Evolutionary conservation across 164 flowering plant genomes (phyloP), one percentile per base, ranked within the genome.

Genomic region (Stephania japonica): DNA sequence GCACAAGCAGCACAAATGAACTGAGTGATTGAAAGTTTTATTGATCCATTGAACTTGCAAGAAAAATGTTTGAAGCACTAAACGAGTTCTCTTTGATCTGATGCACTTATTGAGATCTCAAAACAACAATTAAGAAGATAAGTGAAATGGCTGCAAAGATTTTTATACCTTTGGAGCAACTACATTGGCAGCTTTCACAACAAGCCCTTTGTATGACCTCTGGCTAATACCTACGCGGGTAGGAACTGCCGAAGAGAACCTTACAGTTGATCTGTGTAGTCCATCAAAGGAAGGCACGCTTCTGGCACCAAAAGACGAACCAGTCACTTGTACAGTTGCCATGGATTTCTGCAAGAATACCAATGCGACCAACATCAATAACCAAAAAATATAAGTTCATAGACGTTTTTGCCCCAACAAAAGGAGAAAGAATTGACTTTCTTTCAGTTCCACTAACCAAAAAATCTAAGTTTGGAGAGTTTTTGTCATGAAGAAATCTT

Each of bases 121-220:
- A 32, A 32, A 32, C 38, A 32, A 1, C 38, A 32, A 32, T 32
- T 32, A 32, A 32, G 38, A 32, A 32, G 38, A 32, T 32, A 32
- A 32, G 38, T 32, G 38, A 32, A 32, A 32, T 32, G 38, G 38
- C 38, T 2, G 38, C 3, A 43, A 12, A 25, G 41, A 53, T 16
- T n/a, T n/a, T n/a, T 11, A 61, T 74, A 93, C 98, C 97, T 92
- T 94, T 24, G 98, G 97, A 1, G 97, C 89, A 70, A 92, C 92
- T 19, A 82, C 87, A 27, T 92, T 87, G 25, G 97, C 97, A 65
- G 98, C 97, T 79, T 79, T 92, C 43, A 91, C 91, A 26, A 78
- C 84, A 56, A 92, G 86, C 8, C 89, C 76, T 1, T 78, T 73
- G 67, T 86, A 85, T 1, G 86, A 82, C 74, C 85, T 81, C 67